Base-by-base conservation (phyloP, 2,329 filamentous ascomycete species). In the Aspergillus ochraceus region DNA sequence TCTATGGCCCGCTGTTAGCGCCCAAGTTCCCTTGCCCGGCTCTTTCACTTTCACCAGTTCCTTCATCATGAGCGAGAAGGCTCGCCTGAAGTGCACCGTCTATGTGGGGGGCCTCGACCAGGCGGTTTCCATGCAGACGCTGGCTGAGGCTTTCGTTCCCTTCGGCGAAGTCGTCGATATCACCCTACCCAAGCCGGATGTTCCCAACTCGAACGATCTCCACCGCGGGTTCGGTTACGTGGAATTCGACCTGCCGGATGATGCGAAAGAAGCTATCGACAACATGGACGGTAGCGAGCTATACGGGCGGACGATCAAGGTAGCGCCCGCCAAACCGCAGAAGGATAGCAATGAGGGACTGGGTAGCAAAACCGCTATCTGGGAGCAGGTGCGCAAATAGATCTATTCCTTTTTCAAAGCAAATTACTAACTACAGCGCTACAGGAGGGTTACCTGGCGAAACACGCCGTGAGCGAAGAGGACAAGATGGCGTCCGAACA, bases 231-330 rank as follows among this genome's bases (percentile, higher is more conserved):
- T 98, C 76, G 95, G 93, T 60, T 98, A 99, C 74, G 91, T 99
- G 54, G 95, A 99, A 73, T 99, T 91, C 71, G 92, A 97, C 70
- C 85, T 92, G 59, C 84, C 87, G 12, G 86, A 89, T 59, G 95
- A 99, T 77, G 94, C 93, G 29, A 88, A 88, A 71, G 94, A 98
- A 77, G 95, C 95, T 54, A 97, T 99, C 75, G 92, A 98, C 82
- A 99, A 99, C 74, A 98, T 99, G 94, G 92, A 99, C 74, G 92
- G 97, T 75, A 90, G 93, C 61, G 94, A 98, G 79, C 85, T 99
- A 50, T 98, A 94, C 74, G 96, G 95, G 11, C 87, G 91, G 60
- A 89, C 95, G 14, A 89, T 99, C 74, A 97, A 93, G 75, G 94
- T 98, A 54, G 93, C 92, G 49, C 86, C 90, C 57, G 96, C 96